These are phyloP conservation scores for Penicillium egyptiacum DNA, from an alignment of 495 filamentous ascomycete genomes.

Conservation along the genomic window DNA sequence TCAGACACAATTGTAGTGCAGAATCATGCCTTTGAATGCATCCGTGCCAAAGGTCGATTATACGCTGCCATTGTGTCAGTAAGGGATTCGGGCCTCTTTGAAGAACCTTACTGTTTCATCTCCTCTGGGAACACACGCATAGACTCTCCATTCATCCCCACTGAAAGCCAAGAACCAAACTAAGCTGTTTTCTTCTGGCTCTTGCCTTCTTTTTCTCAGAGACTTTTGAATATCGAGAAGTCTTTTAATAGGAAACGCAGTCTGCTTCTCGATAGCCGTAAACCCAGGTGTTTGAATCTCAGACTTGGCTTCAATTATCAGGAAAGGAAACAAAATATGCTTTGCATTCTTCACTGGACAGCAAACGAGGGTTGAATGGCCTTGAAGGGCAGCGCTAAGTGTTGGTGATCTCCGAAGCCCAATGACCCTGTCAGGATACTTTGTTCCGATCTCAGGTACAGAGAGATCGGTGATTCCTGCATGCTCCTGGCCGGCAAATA, in stretches of 20 bases:
- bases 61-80: background rate
- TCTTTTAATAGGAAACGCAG: background rate
- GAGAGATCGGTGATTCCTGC: background rate
- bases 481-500: background rate
- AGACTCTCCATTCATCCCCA: background rate
- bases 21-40: background rate
- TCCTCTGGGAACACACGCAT: background rate
- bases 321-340: background rate
- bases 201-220: constrained; percentile 1
- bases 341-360: background rate
- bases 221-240: background rate
- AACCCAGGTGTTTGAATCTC: background rate
- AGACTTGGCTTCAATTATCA: background rate
- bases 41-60: background rate
- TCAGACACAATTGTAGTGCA: background rate
- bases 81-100: background rate
- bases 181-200: background rate
- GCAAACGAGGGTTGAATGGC: background rate
- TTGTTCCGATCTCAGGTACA: background rate
- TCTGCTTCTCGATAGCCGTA: background rate
- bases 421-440: background rate
- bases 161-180: background rate
- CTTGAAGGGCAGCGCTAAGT: background rate
- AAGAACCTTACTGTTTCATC: background rate
- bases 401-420: background rate